Base-by-base conservation (phyloP, 208 protist species). In the Polymyxa betae region DNA sequence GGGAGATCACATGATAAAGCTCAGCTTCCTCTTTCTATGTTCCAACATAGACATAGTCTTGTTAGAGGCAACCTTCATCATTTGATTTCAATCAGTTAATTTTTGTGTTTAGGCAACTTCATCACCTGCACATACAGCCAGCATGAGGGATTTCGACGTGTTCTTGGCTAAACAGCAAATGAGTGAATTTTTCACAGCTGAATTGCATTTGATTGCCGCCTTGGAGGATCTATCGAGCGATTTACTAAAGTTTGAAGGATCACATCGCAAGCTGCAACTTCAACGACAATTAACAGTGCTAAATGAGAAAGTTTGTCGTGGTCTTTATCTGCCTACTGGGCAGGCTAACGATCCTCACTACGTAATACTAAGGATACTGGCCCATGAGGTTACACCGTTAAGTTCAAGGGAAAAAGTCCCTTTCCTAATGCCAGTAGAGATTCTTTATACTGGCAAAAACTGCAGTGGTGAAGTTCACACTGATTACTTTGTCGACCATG, bases 381-480 rank as follows among this genome's bases (percentile, higher is more conserved):
- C 72, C 5, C 72, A 82, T 35, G 72, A 82, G n/a, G 72, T 82
- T 5, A 40, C 72, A 5, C 72, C 72, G 72, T n/a, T 82, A 40
- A 45, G 35, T 12, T 82, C 72, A 35, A 35, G 72, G 12, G 72
- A 82, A 82, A 82, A 82, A n/a, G 72, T 82, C 72, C 72, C 72
- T 5, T 82, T 82, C n/a, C n/a, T 82, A n/a, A 82, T 82, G 72
- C 72, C 72, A n/a, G n/a, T 82, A 20, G 72, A 82, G 72, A 82
- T 82, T n/a, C 5, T 82, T 5, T 82, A 82, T n/a, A 82, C 72
- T 20, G 16, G 72, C 5, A 5, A 35, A 12, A 43, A 82, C 72
- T 82, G 72, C 72, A 45, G 35, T 43, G 72, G 40, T 16, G 72
- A 82, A 12, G 72, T 82, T n/a, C 72, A 82, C 72, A 82, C 5